A percentile compares a stretch with the other conserved stretches of the same genome.
Evolutionary conservation across 495 filamentous ascomycete genomes (phyloP).

Genomic region (Aspergillus hancockii): DNA sequence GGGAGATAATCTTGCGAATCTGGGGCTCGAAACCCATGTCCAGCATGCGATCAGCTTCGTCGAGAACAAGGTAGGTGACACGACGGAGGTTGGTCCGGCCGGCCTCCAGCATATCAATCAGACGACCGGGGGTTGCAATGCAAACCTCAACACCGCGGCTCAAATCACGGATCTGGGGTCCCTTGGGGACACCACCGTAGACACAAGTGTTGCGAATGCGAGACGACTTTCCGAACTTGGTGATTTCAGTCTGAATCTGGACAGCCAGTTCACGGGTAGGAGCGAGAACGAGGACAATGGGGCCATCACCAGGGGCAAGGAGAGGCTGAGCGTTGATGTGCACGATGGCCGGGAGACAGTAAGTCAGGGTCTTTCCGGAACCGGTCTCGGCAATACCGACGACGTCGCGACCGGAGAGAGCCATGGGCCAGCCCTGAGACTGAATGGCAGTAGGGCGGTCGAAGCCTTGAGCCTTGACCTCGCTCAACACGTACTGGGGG

Average conservation of each 20-base stretch:
- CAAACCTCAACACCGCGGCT: conserved; percentile 94
- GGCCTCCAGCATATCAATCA: conserved; percentile 98
- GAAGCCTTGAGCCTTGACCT: conserved; percentile 98
- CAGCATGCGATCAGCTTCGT: conserved; percentile 99
- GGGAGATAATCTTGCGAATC: conserved; percentile 94
- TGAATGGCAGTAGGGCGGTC: conserved; percentile 90
- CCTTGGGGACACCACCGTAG: conserved; percentile 97
- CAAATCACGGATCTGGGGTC: conserved; percentile 92
- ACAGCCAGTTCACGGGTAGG: conserved; percentile 97
- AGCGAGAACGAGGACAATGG: conserved; percentile 92
- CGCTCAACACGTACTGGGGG: conserved; percentile 93
- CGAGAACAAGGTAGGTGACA: conserved; percentile 95
- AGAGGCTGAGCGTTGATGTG: conserved; percentile 99
- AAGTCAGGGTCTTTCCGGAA: conserved; percentile 97
- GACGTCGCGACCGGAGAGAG: conserved; percentile 94
- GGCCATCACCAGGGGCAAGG: conserved; percentile 92
- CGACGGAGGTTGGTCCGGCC: conserved; percentile 97
- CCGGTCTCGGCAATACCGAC: conserved; percentile 99
- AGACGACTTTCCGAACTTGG: conserved; percentile 98
- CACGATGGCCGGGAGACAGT: conserved; percentile 97
- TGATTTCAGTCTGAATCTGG: conserved; percentile 98
- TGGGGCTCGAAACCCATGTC: conserved; percentile 99
- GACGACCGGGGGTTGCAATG: conserved; percentile 94
- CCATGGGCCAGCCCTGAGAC: conserved; percentile 99
- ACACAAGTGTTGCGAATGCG: conserved; percentile 99